A percentile compares a stretch with the other conserved stretches of the same genome.
These are phyloP conservation scores for Ceratobasidium sp. DNA, from an alignment of 1,284 basidiomycete species.

Conservation along the genomic window DNA sequence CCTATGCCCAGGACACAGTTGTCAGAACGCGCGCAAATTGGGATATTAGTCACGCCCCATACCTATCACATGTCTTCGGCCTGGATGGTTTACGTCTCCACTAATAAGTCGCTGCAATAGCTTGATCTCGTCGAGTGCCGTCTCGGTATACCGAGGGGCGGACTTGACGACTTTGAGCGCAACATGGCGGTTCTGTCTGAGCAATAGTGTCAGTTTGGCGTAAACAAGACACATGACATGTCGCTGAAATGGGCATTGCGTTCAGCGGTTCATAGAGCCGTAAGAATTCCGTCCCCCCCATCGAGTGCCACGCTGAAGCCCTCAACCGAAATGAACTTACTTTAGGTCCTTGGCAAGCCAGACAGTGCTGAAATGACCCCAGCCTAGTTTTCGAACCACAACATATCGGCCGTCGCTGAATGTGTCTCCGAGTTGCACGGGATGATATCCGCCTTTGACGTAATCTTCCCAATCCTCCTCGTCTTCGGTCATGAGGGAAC, in stretches of 20 bases:
- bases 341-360: constrained; percentile 90
- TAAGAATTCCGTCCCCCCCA: background rate
- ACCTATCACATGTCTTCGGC: constrained; percentile 58
- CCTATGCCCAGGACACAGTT: constrained; percentile 72
- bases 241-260: background rate
- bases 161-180: constrained; percentile 99
- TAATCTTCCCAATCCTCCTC: constrained; percentile 65
- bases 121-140: constrained; percentile 98
- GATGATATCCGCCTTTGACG: constrained; percentile 93
- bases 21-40: background rate
- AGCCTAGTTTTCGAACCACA: constrained; percentile 95
- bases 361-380: constrained; percentile 97
- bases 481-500: constrained; percentile 51
- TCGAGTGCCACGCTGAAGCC: background rate
- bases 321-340: constrained; percentile 60
- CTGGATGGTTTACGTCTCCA: constrained; percentile 65
- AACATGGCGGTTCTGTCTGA: constrained; percentile 92
- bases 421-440: constrained; percentile 92
- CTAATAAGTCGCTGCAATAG: constrained; percentile 95
- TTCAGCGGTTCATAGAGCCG: background rate
- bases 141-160: constrained; percentile 96
- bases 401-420: constrained; percentile 90
- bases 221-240: background rate
- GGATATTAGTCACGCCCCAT: background rate
- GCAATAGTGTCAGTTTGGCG: constrained; percentile 5